These are phyloP conservation scores for Boletus tylopilopsis DNA, from an alignment of 768 basidiomycete genomes.

Conservation along the genomic window DNA sequence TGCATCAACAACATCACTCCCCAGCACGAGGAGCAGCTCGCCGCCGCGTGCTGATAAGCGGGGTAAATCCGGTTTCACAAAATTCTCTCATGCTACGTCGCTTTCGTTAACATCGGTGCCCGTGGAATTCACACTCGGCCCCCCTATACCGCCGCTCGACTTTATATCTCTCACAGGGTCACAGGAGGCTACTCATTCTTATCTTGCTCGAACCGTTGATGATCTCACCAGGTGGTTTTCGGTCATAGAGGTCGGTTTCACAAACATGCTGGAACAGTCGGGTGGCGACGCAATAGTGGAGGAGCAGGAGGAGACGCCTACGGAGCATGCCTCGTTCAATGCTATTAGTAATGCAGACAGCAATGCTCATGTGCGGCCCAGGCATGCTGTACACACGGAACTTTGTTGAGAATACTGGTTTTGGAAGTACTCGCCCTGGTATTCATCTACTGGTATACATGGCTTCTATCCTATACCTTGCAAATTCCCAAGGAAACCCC, in stretches of 20 bases:
- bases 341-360: constrained; percentile 6
- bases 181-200: constrained; percentile 56
- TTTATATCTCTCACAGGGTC: constrained; percentile 53
- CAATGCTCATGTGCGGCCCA: constrained; percentile 5
- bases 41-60: constrained; percentile 23
- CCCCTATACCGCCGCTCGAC: constrained; percentile 63
- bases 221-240: constrained; percentile 75
- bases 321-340: constrained; percentile 18
- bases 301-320: constrained; percentile 49
- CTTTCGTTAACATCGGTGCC: constrained; percentile 35
- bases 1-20: constrained; percentile 40
- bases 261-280: constrained; percentile 55
- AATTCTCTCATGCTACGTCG: constrained; percentile 29
- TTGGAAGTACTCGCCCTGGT: constrained; percentile 9
- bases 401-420: constrained; percentile 10
- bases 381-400: constrained; percentile 17
- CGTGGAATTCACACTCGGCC: constrained; percentile 33
- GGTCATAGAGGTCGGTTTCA: constrained; percentile 69
- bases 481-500: constrained; percentile 11
- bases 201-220: constrained; percentile 70
- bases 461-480: constrained; percentile 7
- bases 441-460: constrained; percentile 16
- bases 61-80: constrained; percentile 20
- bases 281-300: constrained; percentile 56
- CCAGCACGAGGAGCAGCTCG: constrained; percentile 31